Evolutionary conservation across 2,329 filamentous ascomycete genomes (phyloP).

Genomic region (Beauveria pseudobassiana): DNA sequence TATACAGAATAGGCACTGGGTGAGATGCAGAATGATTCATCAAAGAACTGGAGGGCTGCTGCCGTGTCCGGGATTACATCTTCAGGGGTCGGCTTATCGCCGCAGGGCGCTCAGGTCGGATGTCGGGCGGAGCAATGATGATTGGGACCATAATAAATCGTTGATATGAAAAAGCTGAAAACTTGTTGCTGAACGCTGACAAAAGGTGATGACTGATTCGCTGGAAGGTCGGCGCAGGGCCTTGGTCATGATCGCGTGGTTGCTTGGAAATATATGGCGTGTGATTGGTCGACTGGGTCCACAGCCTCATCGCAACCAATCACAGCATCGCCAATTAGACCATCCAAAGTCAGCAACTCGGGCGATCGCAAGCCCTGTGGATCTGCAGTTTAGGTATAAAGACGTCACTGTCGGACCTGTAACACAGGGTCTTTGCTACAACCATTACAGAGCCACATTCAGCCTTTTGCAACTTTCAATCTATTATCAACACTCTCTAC

Average conservation of each 20-base stretch:
- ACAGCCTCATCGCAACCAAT: background rate
- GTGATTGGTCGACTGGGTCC: background rate
- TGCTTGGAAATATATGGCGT: background rate
- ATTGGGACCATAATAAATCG: background rate
- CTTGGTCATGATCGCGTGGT: background rate
- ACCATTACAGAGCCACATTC: background rate
- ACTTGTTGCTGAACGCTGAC: background rate
- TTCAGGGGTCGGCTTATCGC: background rate
- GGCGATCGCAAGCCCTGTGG: conserved; percentile 1
- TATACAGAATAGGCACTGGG: background rate
- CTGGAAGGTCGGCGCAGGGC: background rate
- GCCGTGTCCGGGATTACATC: background rate
- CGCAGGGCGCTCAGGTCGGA: background rate
- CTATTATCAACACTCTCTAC: background rate
- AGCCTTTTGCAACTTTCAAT: background rate
- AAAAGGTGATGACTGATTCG: conserved; percentile 2
- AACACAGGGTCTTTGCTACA: background rate
- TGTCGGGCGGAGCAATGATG: background rate
- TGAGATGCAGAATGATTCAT: background rate
- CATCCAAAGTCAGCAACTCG: background rate
- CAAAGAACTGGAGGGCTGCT: background rate
- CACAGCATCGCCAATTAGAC: background rate
- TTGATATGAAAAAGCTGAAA: no score
- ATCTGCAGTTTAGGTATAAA: conserved; percentile 9
- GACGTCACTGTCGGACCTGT: conserved; percentile 5